These are phyloP conservation scores for Penicillium paradoxum DNA, from an alignment of 495 filamentous ascomycete genomes.

Conservation along the genomic window DNA sequence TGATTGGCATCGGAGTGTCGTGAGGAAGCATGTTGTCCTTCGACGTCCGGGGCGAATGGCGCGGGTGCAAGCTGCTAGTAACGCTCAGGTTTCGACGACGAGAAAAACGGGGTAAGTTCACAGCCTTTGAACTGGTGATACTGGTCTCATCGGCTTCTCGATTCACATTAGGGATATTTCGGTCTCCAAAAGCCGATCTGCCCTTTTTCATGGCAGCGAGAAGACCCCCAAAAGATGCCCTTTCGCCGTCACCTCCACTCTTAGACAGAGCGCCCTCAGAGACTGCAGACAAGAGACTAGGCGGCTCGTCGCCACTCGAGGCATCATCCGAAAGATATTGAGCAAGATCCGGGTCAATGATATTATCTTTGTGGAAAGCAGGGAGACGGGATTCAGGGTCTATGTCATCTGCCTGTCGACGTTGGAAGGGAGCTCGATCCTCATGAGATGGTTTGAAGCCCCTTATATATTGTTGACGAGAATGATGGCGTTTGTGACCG, in stretches of 20 bases:
- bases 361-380: conserved; percentile 94
- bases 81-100: conserved; percentile 74
- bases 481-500: conserved; percentile 77
- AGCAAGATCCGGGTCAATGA: conserved; percentile 94
- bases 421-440: conserved; percentile 88
- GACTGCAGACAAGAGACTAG: conserved; percentile 77
- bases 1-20: conserved; percentile 21
- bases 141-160: conserved; percentile 59
- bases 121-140: conserved; percentile 53
- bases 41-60: conserved; percentile 59
- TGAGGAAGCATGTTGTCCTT: conserved; percentile 38
- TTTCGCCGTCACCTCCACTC: conserved; percentile 50
- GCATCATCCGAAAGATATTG: conserved; percentile 94
- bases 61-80: conserved; percentile 62
- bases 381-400: conserved; percentile 63
- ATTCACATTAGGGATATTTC: conserved; percentile 57
- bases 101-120: conserved; percentile 48
- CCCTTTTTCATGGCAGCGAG: conserved; percentile 66
- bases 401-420: conserved; percentile 59
- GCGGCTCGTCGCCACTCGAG: conserved; percentile 86
- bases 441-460: conserved; percentile 56
- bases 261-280: conserved; percentile 46
- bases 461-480: conserved; percentile 71
- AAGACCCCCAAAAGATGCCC: conserved; percentile 47
- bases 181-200: conserved; percentile 66